A percentile compares a stretch with the other conserved stretches of the same genome.
These are phyloP conservation scores for Plectosphaerella cucumerina DNA, from an alignment of 2,329 filamentous ascomycete genomes.

Conservation along the genomic window DNA sequence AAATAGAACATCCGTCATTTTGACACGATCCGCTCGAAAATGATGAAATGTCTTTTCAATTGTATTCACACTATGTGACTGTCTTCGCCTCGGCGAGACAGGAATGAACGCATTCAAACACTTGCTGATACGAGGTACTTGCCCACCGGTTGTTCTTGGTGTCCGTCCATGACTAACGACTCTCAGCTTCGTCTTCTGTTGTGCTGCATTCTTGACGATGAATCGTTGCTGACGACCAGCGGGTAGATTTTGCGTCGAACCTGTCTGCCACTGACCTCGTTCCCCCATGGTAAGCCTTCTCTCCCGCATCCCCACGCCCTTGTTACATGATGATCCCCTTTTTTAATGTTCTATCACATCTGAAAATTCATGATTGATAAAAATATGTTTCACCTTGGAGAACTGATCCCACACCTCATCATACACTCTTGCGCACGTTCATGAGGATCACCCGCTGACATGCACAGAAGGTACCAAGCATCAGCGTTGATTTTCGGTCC, in stretches of 20 bases:
- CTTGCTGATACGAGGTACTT: slow-evolving; percentile 48
- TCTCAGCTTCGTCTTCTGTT: neutral
- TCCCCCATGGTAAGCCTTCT: neutral
- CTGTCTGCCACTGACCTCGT: neutral
- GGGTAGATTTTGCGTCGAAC: neutral
- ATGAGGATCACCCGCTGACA: neutral
- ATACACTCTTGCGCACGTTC: neutral
- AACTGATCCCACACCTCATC: slow-evolving; percentile 39
- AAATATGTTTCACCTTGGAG: slow-evolving; percentile 55
- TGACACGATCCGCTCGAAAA: slow-evolving; percentile 11
- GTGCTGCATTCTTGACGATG: neutral
- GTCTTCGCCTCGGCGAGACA: slow-evolving; percentile 31
- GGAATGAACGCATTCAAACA: slow-evolving; percentile 48
- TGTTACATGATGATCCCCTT: slow-evolving; percentile 47
- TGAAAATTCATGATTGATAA: slow-evolving; percentile 53
- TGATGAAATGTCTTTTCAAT: slow-evolving; percentile 40
- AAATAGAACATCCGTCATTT: slow-evolving; percentile 12
- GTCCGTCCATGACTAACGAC: neutral
- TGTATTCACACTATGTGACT: slow-evolving; percentile 62
- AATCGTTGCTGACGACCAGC: neutral
- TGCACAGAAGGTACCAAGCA: slow-evolving; percentile 3
- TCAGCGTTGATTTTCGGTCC: neutral
- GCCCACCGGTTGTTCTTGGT: neutral
- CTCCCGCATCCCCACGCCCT: slow-evolving; percentile 6
- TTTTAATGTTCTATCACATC: slow-evolving; percentile 33